A percentile compares a stretch with the other conserved stretches of the same genome.
phyloP scores from a whole-genome alignment of 805 yeast genomes.

The Starmerella scarabaei region DNA sequence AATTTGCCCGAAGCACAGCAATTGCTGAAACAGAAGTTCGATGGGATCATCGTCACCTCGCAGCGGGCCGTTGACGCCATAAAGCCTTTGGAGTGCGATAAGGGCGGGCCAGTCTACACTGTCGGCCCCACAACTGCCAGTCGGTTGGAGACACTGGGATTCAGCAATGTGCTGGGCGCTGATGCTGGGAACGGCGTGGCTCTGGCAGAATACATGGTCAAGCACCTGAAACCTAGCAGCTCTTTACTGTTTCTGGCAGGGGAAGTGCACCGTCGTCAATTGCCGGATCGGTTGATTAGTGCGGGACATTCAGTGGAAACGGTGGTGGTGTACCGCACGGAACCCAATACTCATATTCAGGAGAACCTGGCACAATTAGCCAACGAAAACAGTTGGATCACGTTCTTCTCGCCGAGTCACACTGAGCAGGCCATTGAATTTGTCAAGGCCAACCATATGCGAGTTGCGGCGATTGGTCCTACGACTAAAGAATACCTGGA shows the following conservation, averaged over 20 bases:
- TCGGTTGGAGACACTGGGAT: conserved; percentile 49
- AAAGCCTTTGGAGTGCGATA: conserved; percentile 28
- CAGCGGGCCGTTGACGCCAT: conserved; percentile 85
- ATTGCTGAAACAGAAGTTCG: conserved; percentile 30
- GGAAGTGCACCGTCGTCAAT: conserved; percentile 64
- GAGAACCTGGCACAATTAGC: conserved; percentile 22
- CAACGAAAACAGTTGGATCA: conserved; percentile 44
- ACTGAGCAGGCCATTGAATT: conserved; percentile 48
- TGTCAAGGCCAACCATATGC: conserved; percentile 27
- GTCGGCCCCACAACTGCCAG: conserved; percentile 83
- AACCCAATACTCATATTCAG: conserved; percentile 36
- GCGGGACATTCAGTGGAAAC: conserved; percentile 41
- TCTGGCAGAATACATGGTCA: conserved; percentile 49
- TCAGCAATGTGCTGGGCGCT: conserved; percentile 58
- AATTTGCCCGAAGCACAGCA: conserved; percentile 35
- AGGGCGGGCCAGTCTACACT: conserved; percentile 50
- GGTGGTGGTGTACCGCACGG: conserved; percentile 57
- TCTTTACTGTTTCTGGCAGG: conserved; percentile 64
- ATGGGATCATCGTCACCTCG: conserved; percentile 64
- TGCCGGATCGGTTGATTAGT: conserved; percentile 45
- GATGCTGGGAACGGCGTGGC: conserved; percentile 65
- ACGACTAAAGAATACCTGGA: conserved; percentile 58
- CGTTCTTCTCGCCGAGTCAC: conserved; percentile 87
- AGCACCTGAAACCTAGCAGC: conserved; percentile 17
- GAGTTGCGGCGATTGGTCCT: conserved; percentile 81